Base-by-base conservation (phyloP, 306 rosid species). In the Albizia julibrissin region DNA sequence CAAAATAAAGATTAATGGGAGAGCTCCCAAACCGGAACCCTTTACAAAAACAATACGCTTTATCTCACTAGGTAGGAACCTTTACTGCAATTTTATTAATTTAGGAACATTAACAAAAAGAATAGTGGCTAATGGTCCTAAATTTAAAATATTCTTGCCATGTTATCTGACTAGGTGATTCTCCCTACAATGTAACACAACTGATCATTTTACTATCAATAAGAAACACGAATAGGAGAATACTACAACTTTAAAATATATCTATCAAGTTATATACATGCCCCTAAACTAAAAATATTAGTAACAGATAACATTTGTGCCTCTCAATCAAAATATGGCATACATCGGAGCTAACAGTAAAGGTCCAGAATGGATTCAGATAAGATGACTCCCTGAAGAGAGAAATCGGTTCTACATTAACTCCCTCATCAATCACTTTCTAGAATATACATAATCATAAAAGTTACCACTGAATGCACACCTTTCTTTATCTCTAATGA, bases 381-480 rank as follows among this genome's bases (percentile, higher is more conserved):
- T 64, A 56, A 39, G 49, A 66, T 50, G 68, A 40, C 42, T 59
- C 54, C 72, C 33, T 64, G 27, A 65, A 47, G 50, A 50, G n/a
- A 40, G 61, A 37, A 21, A 71, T 42, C 10, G 37, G 21, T 73
- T 77, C 62, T 29, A 27, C 24, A 22, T 59, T 18, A 50, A 62
- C 70, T 59, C 44, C 79, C 71, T 56, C 75, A 14, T 18, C 56
- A 43, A 49, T 27, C 64, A 69, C 31, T 70, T 19, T 58, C 74
- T 37, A 47, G 72, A 72, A 78, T 78, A 64, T 26, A 29, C 39
- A 65, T 64, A 64, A 21, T 73, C 49, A 18, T 70, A 71, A 26
- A 61, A 76, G n/a, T 85, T 72, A 77, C 52, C 58, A 68, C 74
- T 19, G 76, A 79, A 65, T 56, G 69, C 71, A 69, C 18, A 34